Evolutionary conservation across 208 protist genomes (phyloP).

Genomic region (Leishmania guyanensis): DNA sequence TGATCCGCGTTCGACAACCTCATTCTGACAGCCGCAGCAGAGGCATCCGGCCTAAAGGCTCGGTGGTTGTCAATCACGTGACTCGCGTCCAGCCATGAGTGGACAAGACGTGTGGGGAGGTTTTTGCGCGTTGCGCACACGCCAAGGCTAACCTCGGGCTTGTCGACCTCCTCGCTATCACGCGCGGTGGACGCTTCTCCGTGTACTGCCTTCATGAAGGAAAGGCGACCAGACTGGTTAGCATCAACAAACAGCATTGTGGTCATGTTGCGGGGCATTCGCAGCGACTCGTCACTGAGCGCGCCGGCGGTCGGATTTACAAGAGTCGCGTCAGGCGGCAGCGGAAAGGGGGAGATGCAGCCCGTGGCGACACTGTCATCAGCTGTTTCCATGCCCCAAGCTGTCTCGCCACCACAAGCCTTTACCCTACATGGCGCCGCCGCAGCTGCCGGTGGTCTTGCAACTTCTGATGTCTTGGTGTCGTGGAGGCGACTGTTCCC

Average conservation of each 20-base stretch:
- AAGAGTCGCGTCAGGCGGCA: background rate
- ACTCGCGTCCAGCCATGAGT: slow-evolving; percentile 24
- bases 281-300: background rate
- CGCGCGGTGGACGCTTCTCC: background rate
- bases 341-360: background rate
- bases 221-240: background rate
- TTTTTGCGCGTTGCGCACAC: slow-evolving; percentile 31
- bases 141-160: background rate
- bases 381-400: too few relatives aligned
- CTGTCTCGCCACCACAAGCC: too few relatives aligned
- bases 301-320: background rate
- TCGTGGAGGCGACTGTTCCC: background rate
- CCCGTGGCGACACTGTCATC: background rate
- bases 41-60: background rate
- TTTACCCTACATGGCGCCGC: background rate
- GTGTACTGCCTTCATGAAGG: background rate
- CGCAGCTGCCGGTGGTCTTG: background rate
- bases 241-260: background rate
- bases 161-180: background rate
- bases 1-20: background rate
- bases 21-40: background rate
- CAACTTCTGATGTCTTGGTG: background rate
- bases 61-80: background rate
- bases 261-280: slow-evolving; percentile 17
- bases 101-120: slow-evolving; percentile 14